These are phyloP conservation scores for Calonectria leucothoes DNA, from an alignment of 2,329 filamentous ascomycete species.

Conservation along the genomic window DNA sequence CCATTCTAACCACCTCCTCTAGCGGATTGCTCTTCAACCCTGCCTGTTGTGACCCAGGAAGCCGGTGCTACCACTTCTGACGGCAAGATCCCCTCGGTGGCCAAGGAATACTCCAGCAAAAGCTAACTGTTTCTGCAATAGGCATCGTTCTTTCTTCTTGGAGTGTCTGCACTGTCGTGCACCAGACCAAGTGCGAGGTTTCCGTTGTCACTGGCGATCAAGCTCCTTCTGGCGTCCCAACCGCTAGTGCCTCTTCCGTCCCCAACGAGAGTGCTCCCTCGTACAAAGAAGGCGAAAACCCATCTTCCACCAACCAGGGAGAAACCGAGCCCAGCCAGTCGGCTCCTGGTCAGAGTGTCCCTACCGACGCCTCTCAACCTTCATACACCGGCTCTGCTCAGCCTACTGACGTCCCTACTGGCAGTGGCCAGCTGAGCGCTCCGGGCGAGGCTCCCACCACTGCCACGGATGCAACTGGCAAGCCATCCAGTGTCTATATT, in stretches of 20 bases:
- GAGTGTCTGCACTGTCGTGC: conserved; percentile 51
- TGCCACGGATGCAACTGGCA: conserved; percentile 32
- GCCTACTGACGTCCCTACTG: conserved; percentile 12
- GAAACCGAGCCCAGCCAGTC: conserved; percentile 27
- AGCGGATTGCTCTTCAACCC: conserved; percentile 46
- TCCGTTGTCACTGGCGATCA: conserved; percentile 42
- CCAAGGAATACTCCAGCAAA: neutral
- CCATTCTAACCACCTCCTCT: conserved; percentile 12
- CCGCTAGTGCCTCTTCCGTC: conserved; percentile 14
- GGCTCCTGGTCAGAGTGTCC: conserved; percentile 18
- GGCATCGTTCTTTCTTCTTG: conserved; percentile 48
- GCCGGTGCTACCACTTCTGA: conserved; percentile 46
- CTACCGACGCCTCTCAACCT: conserved; percentile 20
- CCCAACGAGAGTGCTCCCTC: conserved; percentile 27
- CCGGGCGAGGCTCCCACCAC: conserved; percentile 30
- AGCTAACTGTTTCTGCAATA: conserved; percentile 21
- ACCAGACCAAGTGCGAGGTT: conserved; percentile 48
- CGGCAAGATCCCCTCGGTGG: conserved; percentile 37
- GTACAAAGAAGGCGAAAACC: conserved; percentile 13
- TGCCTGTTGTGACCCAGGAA: conserved; percentile 45
- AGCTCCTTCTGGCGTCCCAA: conserved; percentile 21
- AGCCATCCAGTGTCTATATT: conserved; percentile 30
- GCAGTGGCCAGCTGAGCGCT: conserved; percentile 21
- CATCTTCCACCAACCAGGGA: conserved; percentile 30
- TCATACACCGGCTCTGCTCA: conserved; percentile 27